A percentile compares a stretch with the other conserved stretches of the same genome.
phyloP scores from a whole-genome alignment of 768 basidiomycete genomes.

The Phlebiopsis flavidoalba region DNA sequence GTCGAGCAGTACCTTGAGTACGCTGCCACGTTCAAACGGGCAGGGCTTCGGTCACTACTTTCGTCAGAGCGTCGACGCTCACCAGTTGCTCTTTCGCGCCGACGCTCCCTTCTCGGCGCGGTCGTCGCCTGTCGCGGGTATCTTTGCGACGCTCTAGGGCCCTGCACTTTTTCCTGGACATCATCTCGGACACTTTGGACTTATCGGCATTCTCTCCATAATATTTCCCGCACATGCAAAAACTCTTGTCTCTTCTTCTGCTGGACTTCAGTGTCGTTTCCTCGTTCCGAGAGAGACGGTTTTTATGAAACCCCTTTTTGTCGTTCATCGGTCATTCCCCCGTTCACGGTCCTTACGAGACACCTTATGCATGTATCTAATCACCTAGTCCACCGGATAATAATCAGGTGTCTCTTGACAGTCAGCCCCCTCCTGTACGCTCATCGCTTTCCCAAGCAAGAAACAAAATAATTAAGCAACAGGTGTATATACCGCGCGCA shows the following conservation, averaged over 20 bases:
- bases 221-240: neutral
- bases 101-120: slow-evolving; percentile 31
- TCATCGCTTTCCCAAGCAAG: too few species aligned
- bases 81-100: too few species aligned
- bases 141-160: slow-evolving; percentile 14
- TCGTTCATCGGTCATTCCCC: neutral
- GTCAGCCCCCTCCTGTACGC: too few species aligned
- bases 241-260: neutral
- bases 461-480: too few species aligned
- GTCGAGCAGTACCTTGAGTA: slow-evolving; percentile 32
- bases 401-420: neutral
- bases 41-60: slow-evolving; percentile 8
- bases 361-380: neutral
- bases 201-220: neutral
- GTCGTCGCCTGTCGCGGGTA: slow-evolving; percentile 28
- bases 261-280: neutral
- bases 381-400: neutral
- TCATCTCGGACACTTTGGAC: neutral
- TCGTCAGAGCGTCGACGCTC: too few species aligned
- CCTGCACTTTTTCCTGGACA: neutral
- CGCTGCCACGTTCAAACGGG: slow-evolving; percentile 48
- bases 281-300: neutral
- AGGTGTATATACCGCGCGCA: too few species aligned
- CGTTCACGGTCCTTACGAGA: neutral
- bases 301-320: neutral